Evolutionary conservation across 192 early-diverging fungal genomes (phyloP).

Genomic region (Umbelopsis isabellina): DNA sequence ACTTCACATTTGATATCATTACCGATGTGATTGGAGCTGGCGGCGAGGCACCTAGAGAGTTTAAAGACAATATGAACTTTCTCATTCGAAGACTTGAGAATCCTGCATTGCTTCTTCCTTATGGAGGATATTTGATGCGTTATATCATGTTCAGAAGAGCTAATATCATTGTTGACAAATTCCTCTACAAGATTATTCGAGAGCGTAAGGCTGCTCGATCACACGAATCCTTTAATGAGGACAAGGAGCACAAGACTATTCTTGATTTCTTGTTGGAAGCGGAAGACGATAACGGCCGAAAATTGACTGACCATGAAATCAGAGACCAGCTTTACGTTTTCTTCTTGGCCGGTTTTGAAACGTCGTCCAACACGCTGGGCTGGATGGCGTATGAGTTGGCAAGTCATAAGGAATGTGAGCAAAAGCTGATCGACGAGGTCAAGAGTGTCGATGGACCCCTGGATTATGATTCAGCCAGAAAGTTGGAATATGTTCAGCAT

Average conservation of each 20-base stretch:
- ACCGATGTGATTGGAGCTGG: constrained; percentile 21
- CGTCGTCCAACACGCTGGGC: constrained; percentile 16
- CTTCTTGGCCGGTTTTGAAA: constrained; percentile 26
- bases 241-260: constrained; percentile 12
- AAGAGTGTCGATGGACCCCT: not conserved
- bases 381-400: not conserved
- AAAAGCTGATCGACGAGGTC: not conserved
- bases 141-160: not conserved
- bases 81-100: constrained; percentile 10
- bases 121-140: constrained; percentile 22
- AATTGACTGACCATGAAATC: constrained; percentile 8
- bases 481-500: constrained; percentile 1
- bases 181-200: constrained; percentile 10
- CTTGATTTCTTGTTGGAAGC: constrained; percentile 24
- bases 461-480: constrained; percentile 6
- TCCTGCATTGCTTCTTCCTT: not conserved
- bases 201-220: not conserved
- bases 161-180: constrained; percentile 22
- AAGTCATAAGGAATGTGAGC: not conserved
- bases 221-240: not conserved
- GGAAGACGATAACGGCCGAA: constrained; percentile 21
- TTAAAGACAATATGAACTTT: constrained; percentile 11
- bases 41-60: constrained; percentile 15
- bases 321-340: constrained; percentile 23
- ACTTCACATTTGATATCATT: constrained; percentile 23